Percentiles rank a stretch among this genome's conserved stretches.
Evolutionary conservation across 129 eudicot genomes (phyloP).

Genomic region (Arctium lappa): DNA sequence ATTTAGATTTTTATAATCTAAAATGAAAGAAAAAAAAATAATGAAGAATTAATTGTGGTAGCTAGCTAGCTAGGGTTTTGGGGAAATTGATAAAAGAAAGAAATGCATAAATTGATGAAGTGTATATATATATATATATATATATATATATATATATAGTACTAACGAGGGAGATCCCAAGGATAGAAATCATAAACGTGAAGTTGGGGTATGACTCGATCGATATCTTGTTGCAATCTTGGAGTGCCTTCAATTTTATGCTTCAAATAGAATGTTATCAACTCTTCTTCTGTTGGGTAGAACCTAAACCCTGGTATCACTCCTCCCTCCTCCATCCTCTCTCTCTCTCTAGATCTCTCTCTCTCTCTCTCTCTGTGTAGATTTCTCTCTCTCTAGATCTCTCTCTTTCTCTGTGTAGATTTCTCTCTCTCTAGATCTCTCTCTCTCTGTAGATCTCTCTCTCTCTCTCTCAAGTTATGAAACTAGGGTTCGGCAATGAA

Average conservation of each 20-base stretch:
- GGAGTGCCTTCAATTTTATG: conserved; percentile 36
- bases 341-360: neutral
- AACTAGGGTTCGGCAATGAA: neutral
- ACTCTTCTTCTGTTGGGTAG: conserved; percentile 83
- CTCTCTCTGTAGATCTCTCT: neutral
- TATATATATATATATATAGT: neutral
- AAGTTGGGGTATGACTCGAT: conserved; percentile 38
- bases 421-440: neutral
- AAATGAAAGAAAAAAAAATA: no score
- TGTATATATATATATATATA: neutral
- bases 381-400: neutral
- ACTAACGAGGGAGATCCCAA: conserved; percentile 49
- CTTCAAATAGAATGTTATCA: conserved; percentile 50
- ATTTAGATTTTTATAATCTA: no score
- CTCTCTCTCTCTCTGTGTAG: neutral
- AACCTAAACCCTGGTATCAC: conserved; percentile 56
- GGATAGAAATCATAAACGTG: conserved; percentile 49
- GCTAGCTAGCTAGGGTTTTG: neutral
- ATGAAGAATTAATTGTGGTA: neutral
- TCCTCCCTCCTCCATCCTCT: neutral
- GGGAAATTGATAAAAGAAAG: neutral
- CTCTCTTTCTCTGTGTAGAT: no score
- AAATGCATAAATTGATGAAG: no score
- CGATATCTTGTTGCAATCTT: conserved; percentile 12
- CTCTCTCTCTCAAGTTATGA: neutral